Evolutionary conservation across 257 asterid genomes (phyloP), one percentile per base, ranked within the genome.

Genomic region (Orobanche coerulescens): DNA sequence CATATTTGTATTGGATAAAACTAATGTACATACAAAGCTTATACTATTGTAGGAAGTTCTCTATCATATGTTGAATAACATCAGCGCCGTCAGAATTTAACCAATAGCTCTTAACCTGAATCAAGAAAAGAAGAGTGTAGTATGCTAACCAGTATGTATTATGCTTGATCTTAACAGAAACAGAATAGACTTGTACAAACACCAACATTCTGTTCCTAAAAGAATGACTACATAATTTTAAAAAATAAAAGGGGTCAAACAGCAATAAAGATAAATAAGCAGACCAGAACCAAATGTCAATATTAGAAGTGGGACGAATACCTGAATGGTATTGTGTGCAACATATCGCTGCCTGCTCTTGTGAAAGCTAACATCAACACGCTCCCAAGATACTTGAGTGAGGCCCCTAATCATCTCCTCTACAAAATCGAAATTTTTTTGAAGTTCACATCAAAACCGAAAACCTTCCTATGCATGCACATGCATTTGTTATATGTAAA

Each of bases 321-420:
- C 96, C 90, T 85, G 96, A 58, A 85, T 85, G 65, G 96, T 85
- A 67, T 70, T 83, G 61, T 85, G 96, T 49, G 96, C 96, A 69
- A 83, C 91, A 15, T 78, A 88, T 77, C 96, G 71, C 73, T 85
- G 95, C 25, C 72, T 83, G 80, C 96, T 88, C 65, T 82, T 79
- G 22, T 80, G 93, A 64, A 88, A 88, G 86, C 96, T 88, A 75
- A 88, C 96, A 70, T 88, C 96, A 37, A 88, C 65, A 8, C 96
- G 90, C 57, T 88, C 96, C 96, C 96, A 88, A 20, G 83, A 73
- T 53, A 83, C 95, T 76, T 88, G 90, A 51, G 79, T 85, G 28
- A 88, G 96, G 60, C 96, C 95, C 69, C 75, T 79, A 68, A 88
- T 88, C 96, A 88, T 88, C 83, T 81, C 95, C 90, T 88, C 96